A percentile compares a stretch with the other conserved stretches of the same genome.
Conservation (phyloP, 768 basidiomycete genomes). For the Tremella fuciformis region DNA sequence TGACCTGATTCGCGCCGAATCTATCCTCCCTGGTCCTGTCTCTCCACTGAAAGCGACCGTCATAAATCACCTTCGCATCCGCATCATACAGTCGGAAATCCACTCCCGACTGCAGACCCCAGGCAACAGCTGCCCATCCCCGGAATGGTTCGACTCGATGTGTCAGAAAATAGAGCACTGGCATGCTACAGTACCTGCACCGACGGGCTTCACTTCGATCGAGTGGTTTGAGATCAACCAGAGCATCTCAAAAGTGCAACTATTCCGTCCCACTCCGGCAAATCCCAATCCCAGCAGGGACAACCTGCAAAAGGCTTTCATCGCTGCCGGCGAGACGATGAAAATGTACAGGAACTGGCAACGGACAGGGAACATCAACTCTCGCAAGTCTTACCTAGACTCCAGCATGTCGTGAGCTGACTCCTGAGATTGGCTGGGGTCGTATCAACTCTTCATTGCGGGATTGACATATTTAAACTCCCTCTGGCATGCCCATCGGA, state of each 20-base stretch:
- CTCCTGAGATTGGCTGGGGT: conserved; percentile 14
- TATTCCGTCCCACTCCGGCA: conserved; percentile 19
- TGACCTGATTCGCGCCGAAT: background rate
- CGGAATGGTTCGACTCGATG: conserved; percentile 16
- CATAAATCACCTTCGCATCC: conserved; percentile 20
- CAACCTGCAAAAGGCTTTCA: background rate
- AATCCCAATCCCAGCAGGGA: conserved; percentile 10
- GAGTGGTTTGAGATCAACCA: conserved; percentile 20
- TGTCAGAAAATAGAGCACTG: conserved; percentile 7
- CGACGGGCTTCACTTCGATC: conserved; percentile 2
- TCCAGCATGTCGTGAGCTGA: background rate
- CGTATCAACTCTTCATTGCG: conserved; percentile 20
- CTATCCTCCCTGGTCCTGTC: background rate
- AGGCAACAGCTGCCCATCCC: conserved; percentile 8
- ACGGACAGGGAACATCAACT: conserved; percentile 14
- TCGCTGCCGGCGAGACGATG: conserved; percentile 11
- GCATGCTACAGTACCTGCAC: background rate
- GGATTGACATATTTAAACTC: conserved; percentile 28
- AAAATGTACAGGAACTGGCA: conserved; percentile 23
- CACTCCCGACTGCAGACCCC: conserved; percentile 11
- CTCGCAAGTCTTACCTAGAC: background rate
- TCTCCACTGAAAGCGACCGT: conserved; percentile 9
- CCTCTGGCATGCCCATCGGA: conserved; percentile 16
- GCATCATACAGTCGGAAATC: conserved; percentile 25
- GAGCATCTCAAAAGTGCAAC: conserved; percentile 10